Percentiles rank a stretch among this genome's conserved stretches.
Conservation (phyloP, 495 filamentous ascomycete genomes). For the Hypoxylon fragiforme region DNA sequence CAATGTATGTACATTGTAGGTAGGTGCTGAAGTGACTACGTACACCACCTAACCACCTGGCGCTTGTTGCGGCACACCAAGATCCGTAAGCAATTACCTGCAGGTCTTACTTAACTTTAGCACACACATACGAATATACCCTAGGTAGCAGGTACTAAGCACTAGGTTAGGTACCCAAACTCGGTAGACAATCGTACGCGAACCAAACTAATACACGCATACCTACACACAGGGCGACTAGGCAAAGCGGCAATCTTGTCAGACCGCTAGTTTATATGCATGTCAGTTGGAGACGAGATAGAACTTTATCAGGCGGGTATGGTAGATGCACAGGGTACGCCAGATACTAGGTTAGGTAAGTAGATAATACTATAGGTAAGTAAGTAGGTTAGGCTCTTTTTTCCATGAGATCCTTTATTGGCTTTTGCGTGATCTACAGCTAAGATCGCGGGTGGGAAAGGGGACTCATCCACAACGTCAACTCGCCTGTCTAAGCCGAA, state of each 20-base stretch:
- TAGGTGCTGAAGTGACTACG: too few species aligned
- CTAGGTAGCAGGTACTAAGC: too few species aligned
- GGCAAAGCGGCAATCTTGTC: constrained; percentile 14
- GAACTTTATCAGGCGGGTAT: constrained; percentile 11
- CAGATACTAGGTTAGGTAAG: not conserved
- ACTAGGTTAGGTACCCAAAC: constrained; percentile 17
- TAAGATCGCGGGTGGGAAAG: constrained; percentile 19
- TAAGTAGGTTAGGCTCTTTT: constrained; percentile 11
- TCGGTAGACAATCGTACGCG: constrained; percentile 10
- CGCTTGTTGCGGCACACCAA: constrained; percentile 19
- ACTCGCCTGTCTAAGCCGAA: too few species aligned
- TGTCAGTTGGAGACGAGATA: constrained; percentile 21
- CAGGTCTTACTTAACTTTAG: too few species aligned
- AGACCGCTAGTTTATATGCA: constrained; percentile 35
- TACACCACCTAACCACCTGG: constrained; percentile 8
- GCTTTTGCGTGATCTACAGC: constrained; percentile 12
- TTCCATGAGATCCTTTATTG: constrained; percentile 12
- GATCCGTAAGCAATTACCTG: constrained; percentile 23
- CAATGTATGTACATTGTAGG: too few species aligned
- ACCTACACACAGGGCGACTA: not conserved
- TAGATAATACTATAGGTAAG: not conserved
- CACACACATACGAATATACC: too few species aligned
- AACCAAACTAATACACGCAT: constrained; percentile 7
- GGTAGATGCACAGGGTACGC: too few species aligned
- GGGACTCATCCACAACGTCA: not conserved